Conservation (phyloP, 2,329 filamentous ascomycete species). For the Biscogniauxia sp. region DNA sequence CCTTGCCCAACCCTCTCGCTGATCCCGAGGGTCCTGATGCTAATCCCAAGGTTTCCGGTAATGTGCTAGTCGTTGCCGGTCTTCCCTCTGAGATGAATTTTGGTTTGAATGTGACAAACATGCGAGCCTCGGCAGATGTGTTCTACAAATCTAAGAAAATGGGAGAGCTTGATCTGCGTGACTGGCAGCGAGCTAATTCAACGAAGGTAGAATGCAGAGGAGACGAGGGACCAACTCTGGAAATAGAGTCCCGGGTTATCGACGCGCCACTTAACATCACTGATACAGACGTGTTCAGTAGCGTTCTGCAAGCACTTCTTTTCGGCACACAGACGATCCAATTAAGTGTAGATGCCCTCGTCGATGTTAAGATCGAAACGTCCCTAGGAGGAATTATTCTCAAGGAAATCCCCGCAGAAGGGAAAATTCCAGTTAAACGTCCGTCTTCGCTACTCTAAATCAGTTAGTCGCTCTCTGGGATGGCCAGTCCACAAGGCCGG, state of each 20-base stretch:
- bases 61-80: constrained; percentile 73
- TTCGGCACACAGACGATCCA: constrained; percentile 70
- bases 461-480: constrained; percentile 36
- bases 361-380: constrained; percentile 81
- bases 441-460: constrained; percentile 61
- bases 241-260: constrained; percentile 73
- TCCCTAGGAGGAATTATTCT: constrained; percentile 77
- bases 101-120: constrained; percentile 70
- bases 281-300: constrained; percentile 72
- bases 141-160: constrained; percentile 76
- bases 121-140: constrained; percentile 77
- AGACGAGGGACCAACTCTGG: constrained; percentile 60
- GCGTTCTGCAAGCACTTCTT: constrained; percentile 76
- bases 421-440: constrained; percentile 90
- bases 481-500: constrained; percentile 22
- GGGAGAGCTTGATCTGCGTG: constrained; percentile 71
- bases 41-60: constrained; percentile 77
- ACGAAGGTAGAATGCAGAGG: constrained; percentile 60
- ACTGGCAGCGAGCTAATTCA: constrained; percentile 86
- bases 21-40: constrained; percentile 71
- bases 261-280: constrained; percentile 82
- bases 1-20: constrained; percentile 75
- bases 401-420: constrained; percentile 80
- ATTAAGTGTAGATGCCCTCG: constrained; percentile 72
- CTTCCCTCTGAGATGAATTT: constrained; percentile 88